A percentile compares a stretch with the other conserved stretches of the same genome.
phyloP scores from a whole-genome alignment of 768 basidiomycete species.

The Paxillus ammoniavirescens region DNA sequence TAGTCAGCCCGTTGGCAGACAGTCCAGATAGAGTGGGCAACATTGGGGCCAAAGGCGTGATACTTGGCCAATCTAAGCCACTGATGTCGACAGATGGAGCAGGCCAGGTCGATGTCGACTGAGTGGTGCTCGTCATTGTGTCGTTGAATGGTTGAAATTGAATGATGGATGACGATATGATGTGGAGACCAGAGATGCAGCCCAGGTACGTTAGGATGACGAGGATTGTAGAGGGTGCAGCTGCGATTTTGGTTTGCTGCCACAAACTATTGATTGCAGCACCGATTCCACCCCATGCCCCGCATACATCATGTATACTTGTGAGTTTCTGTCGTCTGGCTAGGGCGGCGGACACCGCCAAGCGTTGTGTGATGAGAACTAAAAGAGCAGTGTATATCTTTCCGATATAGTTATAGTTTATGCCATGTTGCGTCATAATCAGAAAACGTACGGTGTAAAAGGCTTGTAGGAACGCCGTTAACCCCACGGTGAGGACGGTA shows the following conservation, averaged over 20 bases:
- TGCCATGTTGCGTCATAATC: no score
- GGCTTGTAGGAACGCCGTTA: conserved; percentile 1
- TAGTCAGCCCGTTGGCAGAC: conserved; percentile 11
- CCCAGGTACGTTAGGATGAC: conserved; percentile 13
- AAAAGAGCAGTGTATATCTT: conserved; percentile 18
- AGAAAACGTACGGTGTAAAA: conserved; percentile 3
- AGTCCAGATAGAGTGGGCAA: not conserved
- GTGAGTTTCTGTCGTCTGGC: conserved; percentile 13
- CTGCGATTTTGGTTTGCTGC: conserved; percentile 15
- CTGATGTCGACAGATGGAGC: not conserved
- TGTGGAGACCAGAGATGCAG: conserved; percentile 18
- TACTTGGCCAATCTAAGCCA: not conserved
- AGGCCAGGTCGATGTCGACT: conserved; percentile 3
- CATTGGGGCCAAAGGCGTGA: not conserved
- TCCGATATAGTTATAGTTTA: not conserved
- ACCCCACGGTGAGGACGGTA: not conserved
- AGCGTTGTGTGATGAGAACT: conserved; percentile 12
- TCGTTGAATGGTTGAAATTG: conserved; percentile 16
- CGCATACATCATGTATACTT: conserved; percentile 14
- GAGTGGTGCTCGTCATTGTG: not conserved
- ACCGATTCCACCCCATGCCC: conserved; percentile 24
- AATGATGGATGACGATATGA: conserved; percentile 22
- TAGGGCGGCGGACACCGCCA: conserved; percentile 10
- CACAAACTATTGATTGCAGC: conserved; percentile 16
- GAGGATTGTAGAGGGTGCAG: conserved; percentile 2